A percentile compares a stretch with the other conserved stretches of the same genome.
Evolutionary conservation across 208 protist genomes (phyloP).

Genomic region (Trypanosoma rangeli): DNA sequence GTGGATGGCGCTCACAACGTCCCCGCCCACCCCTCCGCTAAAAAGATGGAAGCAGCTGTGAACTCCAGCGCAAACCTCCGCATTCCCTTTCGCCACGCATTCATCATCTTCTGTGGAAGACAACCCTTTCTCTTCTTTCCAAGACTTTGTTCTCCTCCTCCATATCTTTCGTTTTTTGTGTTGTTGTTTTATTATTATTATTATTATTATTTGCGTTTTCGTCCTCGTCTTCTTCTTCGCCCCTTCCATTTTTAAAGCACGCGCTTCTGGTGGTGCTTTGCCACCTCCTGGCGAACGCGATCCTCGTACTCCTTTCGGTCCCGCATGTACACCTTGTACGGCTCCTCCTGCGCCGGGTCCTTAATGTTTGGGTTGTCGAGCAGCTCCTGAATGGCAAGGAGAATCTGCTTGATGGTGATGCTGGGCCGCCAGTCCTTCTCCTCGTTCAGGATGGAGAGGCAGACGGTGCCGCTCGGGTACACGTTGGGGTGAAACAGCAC

Average conservation of each 20-base stretch:
- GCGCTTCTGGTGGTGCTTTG: conserved; percentile 47
- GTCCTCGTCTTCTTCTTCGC: conserved; percentile 7
- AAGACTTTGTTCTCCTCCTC: background rate
- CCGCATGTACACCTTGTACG: conserved; percentile 90
- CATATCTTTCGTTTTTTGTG: background rate
- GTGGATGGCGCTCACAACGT: too few relatives aligned
- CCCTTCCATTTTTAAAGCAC: conserved; percentile 8
- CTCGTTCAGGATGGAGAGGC: conserved; percentile 98
- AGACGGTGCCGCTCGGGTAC: conserved; percentile 98
- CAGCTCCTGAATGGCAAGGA: conserved; percentile 98
- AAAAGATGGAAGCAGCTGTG: too few relatives aligned
- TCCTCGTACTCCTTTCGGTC: conserved; percentile 86
- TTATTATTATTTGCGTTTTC: background rate
- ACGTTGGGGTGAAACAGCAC: conserved; percentile 99
- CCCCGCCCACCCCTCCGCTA: background rate
- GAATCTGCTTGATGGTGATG: conserved; percentile 98
- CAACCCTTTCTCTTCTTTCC: background rate
- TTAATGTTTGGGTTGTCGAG: conserved; percentile 97
- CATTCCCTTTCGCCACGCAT: background rate
- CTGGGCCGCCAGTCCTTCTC: conserved; percentile 99
- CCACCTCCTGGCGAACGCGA: conserved; percentile 85
- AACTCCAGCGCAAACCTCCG: background rate
- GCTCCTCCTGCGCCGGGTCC: conserved; percentile 98
- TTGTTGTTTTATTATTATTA: background rate
- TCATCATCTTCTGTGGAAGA: background rate